These are phyloP conservation scores for Angomonas deanei DNA, from an alignment of 208 protist species.

Conservation along the genomic window DNA sequence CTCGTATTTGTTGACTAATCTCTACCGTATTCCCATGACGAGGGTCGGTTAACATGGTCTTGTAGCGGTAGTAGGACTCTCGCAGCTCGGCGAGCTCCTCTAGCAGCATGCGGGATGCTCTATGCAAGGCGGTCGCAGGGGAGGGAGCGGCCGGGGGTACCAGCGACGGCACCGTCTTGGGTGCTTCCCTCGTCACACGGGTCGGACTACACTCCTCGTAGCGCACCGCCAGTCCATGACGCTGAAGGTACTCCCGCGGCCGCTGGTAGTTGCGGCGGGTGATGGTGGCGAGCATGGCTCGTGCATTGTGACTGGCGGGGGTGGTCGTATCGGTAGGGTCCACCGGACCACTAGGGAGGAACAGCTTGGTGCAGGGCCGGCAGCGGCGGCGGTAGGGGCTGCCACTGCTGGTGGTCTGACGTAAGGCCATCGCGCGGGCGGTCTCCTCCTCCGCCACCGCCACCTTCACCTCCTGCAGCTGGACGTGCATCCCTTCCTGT, in stretches of 20 bases:
- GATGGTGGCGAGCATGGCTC: constrained; percentile 64
- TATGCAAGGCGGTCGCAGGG: constrained; percentile 14
- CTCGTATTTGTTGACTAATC: constrained; percentile 59
- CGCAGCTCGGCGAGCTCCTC: constrained; percentile 43
- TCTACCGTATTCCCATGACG: constrained; percentile 37
- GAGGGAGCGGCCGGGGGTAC: background rate
- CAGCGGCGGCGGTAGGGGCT: constrained; percentile 4
- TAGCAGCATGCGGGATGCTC: constrained; percentile 40
- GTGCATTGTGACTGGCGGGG: constrained; percentile 51
- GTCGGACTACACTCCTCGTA: background rate
- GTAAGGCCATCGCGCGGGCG: background rate
- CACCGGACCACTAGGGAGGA: constrained; percentile 20
- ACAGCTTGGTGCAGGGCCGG: constrained; percentile 12
- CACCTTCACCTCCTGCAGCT: constrained; percentile 7
- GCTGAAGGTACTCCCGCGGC: constrained; percentile 51
- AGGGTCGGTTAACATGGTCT: constrained; percentile 39
- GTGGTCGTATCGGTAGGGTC: constrained; percentile 9
- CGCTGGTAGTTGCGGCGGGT: constrained; percentile 64
- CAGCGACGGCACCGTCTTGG: too few species aligned
- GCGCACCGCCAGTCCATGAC: constrained; percentile 20
- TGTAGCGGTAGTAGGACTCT: constrained; percentile 38
- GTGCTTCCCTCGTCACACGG: too few species aligned
- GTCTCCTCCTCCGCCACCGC: background rate
- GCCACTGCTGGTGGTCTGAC: background rate
- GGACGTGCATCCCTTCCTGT: constrained; percentile 16